Evolutionary conservation across 2,329 filamentous ascomycete genomes (phyloP), one percentile per base, ranked within the genome.

Genomic region (Aspergillus felis): DNA sequence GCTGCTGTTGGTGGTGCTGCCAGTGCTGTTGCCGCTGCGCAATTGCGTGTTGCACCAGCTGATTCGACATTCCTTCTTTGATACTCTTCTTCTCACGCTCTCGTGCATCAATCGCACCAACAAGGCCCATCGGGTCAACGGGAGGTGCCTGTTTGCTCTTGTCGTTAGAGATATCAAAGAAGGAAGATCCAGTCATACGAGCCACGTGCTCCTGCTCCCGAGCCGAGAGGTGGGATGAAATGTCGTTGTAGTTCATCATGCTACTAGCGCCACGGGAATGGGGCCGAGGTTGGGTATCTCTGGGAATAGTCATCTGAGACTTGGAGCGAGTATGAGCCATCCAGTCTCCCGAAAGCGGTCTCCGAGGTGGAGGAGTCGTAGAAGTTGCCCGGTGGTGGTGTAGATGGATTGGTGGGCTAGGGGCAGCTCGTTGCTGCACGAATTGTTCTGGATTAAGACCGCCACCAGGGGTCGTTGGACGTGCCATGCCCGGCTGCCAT

Each of bases 131-230:
- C 0, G 84, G 84, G 32, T 73, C 70, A 46, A 76, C 70, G 17
- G 69, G 82, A 71, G 80, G 75, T 54, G 78, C 78, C 47, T 77
- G 74, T 58, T 81, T 82, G 61, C 78, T 78, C 52, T 80, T 80
- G 51, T 82, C 82, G 41, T 70, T 74, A 4, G 82, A 83, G 70
- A 95, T 78, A 57, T 84, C 86, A 65, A 95, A 83, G 51, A 96
- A 78, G 0, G 92, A 89, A 0, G 86, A 87, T 1, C 90, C 89
- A 0, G 91, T 96, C 64, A 91, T 81, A 41, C 89, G 85, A 9
- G 92, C 90, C n/a, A 96, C 83, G 64, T 95, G 88, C 74, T 95
- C 91, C 71, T 95, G 92, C 73, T 96, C 92, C 17, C 89, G 85
- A 20, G 92, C 92, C 22, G 90, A 92, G n/a, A 96, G 80, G 57